Base-by-base conservation (phyloP, 495 filamentous ascomycete genomes). In the Penicillium samsonianum region DNA sequence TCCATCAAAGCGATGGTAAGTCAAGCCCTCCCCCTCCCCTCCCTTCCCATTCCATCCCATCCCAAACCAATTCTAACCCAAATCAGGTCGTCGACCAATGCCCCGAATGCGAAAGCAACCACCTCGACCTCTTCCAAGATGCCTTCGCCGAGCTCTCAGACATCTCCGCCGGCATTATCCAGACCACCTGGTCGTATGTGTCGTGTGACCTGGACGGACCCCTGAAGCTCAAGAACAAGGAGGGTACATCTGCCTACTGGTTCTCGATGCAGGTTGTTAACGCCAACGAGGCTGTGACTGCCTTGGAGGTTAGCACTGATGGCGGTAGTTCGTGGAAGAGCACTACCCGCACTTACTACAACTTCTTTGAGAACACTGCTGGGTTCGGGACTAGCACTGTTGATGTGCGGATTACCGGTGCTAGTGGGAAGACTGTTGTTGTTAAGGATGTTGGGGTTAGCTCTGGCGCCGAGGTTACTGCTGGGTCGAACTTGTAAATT, bases 1-100 rank as follows among this genome's bases (percentile, higher is more conserved):
- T 70, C 71, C n/a, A 77, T 86, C 63, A 85, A 76, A 33, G 84
- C 79, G n/a, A 86, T 87, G 83, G 83, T 85, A 70, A 66, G 73
- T 55, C 43, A 14, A 37, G 1, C 33, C 6, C 33, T 6, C 11
- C 5, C 4, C 30, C 30, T 31, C 11, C 10, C 47, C 50, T 23
- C 17, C 30, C 8, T 2, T 3, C 9, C 22, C 23, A 25, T 28
- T 28, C 26, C 26, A 26, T n/a, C 17, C 11, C 20, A 44, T 35
- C 2, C 8, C 16, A 22, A 25, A 9, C 23, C 17, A 10, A 47
- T n/a, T 31, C 47, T 48, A 51, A 52, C 20, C 60, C 20, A 43
- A 50, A 0, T 5, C 47, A 84, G 81, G 74, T 87, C 64, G 82
- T 85, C 26, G 84, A 87, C 65, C 57, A 84, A 70, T 87, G 84